Percentiles rank a stretch among this genome's conserved stretches.
Conservation (phyloP, 148 eudicot species). For the Salicornia ramosissima region DNA sequence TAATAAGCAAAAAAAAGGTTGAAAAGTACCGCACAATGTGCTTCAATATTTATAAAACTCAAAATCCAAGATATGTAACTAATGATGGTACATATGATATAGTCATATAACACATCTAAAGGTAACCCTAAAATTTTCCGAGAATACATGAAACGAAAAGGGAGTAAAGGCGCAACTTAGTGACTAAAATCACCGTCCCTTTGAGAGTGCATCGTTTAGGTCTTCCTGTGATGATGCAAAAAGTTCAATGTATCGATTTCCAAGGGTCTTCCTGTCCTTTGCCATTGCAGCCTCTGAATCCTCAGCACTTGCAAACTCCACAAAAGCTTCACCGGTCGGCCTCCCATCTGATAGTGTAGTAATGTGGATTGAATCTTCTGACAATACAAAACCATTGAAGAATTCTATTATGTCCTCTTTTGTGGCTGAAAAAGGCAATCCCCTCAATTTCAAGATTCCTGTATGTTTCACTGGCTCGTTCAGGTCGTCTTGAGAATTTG, state of each 20-base stretch:
- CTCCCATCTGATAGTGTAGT: slow-evolving; percentile 55
- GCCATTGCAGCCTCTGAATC: slow-evolving; percentile 86
- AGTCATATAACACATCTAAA: neutral
- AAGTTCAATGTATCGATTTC: slow-evolving; percentile 92
- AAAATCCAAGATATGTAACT: neutral
- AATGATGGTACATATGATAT: neutral
- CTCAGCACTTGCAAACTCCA: slow-evolving; percentile 63
- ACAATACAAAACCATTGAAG: slow-evolving; percentile 60
- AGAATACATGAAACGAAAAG: neutral
- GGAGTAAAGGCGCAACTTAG: neutral
- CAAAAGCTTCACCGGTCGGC: slow-evolving; percentile 94
- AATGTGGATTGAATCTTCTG: slow-evolving; percentile 69
- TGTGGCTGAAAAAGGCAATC: slow-evolving; percentile 91
- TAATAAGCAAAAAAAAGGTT: too few relatives aligned
- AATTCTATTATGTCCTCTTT: slow-evolving; percentile 83
- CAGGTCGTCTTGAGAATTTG: slow-evolving; percentile 48
- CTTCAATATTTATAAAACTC: neutral
- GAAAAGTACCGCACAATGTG: too few relatives aligned
- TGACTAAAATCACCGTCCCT: slow-evolving; percentile 38
- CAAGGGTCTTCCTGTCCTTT: slow-evolving; percentile 90
- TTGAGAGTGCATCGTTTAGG: slow-evolving; percentile 60
- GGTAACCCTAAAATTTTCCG: neutral
- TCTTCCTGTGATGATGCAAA: slow-evolving; percentile 70
- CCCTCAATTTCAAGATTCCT: slow-evolving; percentile 72
- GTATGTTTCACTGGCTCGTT: slow-evolving; percentile 48